These are phyloP conservation scores for Fusarium tuaranense DNA, from an alignment of 2,329 filamentous ascomycete genomes.

Conservation along the genomic window DNA sequence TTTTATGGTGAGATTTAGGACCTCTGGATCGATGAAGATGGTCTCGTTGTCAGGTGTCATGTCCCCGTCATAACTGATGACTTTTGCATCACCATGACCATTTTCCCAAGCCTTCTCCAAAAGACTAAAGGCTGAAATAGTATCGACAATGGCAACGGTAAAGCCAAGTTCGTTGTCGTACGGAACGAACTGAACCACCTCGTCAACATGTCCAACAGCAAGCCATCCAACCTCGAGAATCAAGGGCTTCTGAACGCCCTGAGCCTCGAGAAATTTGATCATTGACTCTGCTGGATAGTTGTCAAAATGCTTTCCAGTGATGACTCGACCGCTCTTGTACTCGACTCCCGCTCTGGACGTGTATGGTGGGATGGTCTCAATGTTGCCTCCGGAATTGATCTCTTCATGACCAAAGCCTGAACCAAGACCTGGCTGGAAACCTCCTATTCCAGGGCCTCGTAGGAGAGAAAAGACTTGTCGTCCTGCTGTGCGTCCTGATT, in stretches of 20 bases:
- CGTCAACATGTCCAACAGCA: conserved; percentile 42
- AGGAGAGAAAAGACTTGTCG: conserved; percentile 49
- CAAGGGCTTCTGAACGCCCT: conserved; percentile 50
- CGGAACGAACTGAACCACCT: conserved; percentile 47
- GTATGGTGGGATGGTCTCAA: conserved; percentile 54
- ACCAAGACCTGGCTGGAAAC: conserved; percentile 42
- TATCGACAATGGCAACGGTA: conserved; percentile 40
- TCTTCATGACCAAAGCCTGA: conserved; percentile 16
- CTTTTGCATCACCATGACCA: conserved; percentile 40
- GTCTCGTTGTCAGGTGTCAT: conserved; percentile 8
- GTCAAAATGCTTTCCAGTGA: conserved; percentile 27
- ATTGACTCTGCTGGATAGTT: conserved; percentile 32
- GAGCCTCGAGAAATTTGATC: conserved; percentile 46
- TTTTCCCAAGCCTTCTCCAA: conserved; percentile 31
- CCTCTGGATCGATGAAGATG: conserved; percentile 10
- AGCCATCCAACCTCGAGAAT: conserved; percentile 47
- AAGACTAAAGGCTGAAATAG: conserved; percentile 39
- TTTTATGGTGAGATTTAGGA: conserved; percentile 19
- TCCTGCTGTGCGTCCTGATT: conserved; percentile 44
- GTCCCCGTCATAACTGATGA: conserved; percentile 4
- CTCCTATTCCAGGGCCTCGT: conserved; percentile 46
- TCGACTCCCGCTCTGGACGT: conserved; percentile 32
- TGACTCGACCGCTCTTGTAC: conserved; percentile 38
- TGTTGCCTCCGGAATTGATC: conserved; percentile 46
- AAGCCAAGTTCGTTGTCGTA: conserved; percentile 41